Base-by-base conservation (phyloP, 257 asterid species). In the Ilex asprella region DNA sequence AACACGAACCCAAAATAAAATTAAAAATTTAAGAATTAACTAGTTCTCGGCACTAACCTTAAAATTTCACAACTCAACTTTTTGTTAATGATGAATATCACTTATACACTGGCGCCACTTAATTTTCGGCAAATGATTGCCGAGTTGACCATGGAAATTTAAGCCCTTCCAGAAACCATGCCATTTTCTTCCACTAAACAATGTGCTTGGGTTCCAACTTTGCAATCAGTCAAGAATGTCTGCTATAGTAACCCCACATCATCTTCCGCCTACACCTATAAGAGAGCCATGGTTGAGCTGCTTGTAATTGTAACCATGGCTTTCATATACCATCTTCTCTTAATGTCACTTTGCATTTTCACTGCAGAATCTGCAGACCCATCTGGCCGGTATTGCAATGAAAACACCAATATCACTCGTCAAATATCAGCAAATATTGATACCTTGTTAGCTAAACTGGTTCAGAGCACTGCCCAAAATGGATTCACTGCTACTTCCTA, bases 291-390 rank as follows among this genome's bases (percentile, higher is more conserved):
- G 41, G 2, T 4, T 3, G 5, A 35, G 41, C 7, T 35, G 41
- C 41, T 3, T 8, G 10, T 46, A 46, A 46, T 2, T 11, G 4
- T 11, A 10, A 46, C 13, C 56, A 81, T 81, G 88, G 68, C 78
- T 64, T 70, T 63, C 60, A 39, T 56, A 27, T 54, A 59, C 68
- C 58, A 31, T 44, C 30, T 76, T 66, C 30, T 53, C 57, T 53
- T 15, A 49, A 49, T 12, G 2, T 14, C 10, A 15, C 60, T 27
- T 61, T 56, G 41, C 79, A 57, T 66, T 39, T 69, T 39, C 74
- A 64, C 55, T 30, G 74, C 86, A 21, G 65, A 76, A 70, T 85
- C 91, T 14, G 74, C 79, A 39, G 86, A 75, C 12, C 88, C 87
- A 2, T 44, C 76, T 7, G 66, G 54, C 15, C 62, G 75, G 11